Conservation (phyloP, 2,329 filamentous ascomycete genomes). For the Emydomyces testavorans region DNA sequence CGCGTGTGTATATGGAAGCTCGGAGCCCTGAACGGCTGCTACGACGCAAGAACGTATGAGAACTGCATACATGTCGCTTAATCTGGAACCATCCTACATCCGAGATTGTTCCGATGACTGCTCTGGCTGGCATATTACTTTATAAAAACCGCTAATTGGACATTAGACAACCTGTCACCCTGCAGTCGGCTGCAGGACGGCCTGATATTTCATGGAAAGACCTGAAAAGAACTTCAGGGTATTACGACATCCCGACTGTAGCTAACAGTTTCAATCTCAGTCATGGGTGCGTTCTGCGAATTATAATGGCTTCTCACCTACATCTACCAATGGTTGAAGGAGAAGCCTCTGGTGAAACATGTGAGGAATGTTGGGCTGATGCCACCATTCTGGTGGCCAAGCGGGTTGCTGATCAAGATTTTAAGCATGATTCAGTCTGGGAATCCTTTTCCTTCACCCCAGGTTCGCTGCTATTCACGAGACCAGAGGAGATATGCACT, state of each 20-base stretch:
- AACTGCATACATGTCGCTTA: background rate
- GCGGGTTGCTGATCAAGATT: conserved; percentile 7
- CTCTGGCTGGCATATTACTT: background rate
- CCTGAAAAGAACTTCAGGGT: background rate
- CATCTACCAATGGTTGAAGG: conserved; percentile 8
- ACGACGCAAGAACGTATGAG: background rate
- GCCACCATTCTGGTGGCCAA: background rate
- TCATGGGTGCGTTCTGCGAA: conserved; percentile 1
- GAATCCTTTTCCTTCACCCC: background rate
- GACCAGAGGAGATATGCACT: too few relatives aligned
- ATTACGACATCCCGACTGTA: background rate
- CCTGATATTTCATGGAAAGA: background rate
- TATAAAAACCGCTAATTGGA: conserved; percentile 1
- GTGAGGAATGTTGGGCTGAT: conserved; percentile 4
- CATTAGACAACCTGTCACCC: background rate
- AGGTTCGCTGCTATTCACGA: too few relatives aligned
- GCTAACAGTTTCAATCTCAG: background rate
- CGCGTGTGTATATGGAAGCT: background rate
- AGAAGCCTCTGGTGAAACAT: background rate
- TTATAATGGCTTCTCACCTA: background rate
- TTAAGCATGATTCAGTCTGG: conserved; percentile 3
- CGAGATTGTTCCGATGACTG: conserved; percentile 4
- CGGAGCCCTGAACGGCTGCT: background rate
- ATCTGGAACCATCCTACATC: background rate
- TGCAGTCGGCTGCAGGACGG: conserved; percentile 3